These are phyloP conservation scores for Carex parvula DNA, from an alignment of 176 grass and related monocot species.

Conservation along the genomic window DNA sequence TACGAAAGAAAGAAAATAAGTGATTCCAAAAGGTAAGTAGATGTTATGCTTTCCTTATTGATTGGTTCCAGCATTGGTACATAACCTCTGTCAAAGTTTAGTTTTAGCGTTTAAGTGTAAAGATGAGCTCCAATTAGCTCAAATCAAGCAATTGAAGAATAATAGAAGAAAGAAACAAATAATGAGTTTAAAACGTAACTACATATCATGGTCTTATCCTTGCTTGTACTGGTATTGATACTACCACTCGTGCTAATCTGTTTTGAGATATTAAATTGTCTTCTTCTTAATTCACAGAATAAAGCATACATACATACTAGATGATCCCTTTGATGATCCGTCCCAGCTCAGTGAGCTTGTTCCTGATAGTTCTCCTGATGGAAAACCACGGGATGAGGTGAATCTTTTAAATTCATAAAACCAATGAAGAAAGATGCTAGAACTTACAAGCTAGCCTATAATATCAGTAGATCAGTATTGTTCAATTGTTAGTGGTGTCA, in stretches of 20 bases:
- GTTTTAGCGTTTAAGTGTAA: not conserved
- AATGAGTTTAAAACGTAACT: not conserved
- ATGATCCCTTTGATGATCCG: slow-evolving; percentile 97
- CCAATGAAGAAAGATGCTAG: not conserved
- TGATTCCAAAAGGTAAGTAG: not conserved
- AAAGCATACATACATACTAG: slow-evolving; percentile 95
- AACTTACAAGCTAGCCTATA: not conserved
- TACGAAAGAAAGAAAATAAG: not conserved
- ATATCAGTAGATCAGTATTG: not conserved
- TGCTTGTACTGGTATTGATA: not conserved
- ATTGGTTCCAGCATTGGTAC: not conserved
- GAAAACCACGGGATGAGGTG: slow-evolving; percentile 85
- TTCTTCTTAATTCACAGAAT: slow-evolving; percentile 49
- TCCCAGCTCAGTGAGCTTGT: slow-evolving; percentile 70
- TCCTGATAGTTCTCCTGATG: slow-evolving; percentile 82
- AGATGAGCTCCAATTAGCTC: not conserved
- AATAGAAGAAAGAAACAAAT: not conserved
- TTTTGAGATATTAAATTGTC: not conserved
- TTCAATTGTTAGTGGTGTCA: not conserved
- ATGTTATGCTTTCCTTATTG: not conserved
- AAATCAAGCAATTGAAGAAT: not conserved
- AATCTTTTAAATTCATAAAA: not conserved
- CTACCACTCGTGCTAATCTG: not conserved
- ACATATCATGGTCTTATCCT: not conserved
- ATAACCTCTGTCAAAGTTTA: not conserved